phyloP scores from a whole-genome alignment of 2,329 filamentous ascomycete species.

The Shiraia sp. region DNA sequence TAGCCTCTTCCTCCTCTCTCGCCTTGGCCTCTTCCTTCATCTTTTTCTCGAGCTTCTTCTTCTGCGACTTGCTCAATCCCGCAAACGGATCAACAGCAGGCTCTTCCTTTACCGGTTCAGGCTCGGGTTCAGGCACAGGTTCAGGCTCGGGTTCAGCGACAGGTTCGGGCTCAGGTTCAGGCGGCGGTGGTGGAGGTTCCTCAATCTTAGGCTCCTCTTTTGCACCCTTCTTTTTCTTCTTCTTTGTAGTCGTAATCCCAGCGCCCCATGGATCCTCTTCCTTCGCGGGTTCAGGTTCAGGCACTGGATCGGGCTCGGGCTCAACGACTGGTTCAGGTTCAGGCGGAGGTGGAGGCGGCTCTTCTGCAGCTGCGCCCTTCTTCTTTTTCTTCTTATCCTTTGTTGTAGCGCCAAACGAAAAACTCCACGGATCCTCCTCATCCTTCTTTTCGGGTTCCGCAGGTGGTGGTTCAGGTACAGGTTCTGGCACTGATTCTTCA shows the following conservation, averaged over 20 bases:
- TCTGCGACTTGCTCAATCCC: slow-evolving; percentile 34
- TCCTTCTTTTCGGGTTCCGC: slow-evolving; percentile 31
- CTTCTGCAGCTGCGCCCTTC: slow-evolving; percentile 29
- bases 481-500: slow-evolving; percentile 29
- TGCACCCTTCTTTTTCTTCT: slow-evolving; percentile 39
- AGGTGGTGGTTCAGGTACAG: slow-evolving; percentile 18
- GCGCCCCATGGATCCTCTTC: slow-evolving; percentile 32
- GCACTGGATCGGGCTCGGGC: slow-evolving; percentile 23
- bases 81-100: slow-evolving; percentile 36
- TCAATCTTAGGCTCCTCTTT: slow-evolving; percentile 20
- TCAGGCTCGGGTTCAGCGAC: slow-evolving; percentile 33
- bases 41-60: slow-evolving; percentile 39
- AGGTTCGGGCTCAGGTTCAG: slow-evolving; percentile 34
- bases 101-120: slow-evolving; percentile 47
- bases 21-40: slow-evolving; percentile 40
- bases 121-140: slow-evolving; percentile 30
- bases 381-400: slow-evolving; percentile 45
- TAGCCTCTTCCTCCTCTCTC: slow-evolving; percentile 26
- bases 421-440: slow-evolving; percentile 30
- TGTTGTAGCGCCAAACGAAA: slow-evolving; percentile 28
- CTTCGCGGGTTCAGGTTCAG: slow-evolving; percentile 37
- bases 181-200: slow-evolving; percentile 36
- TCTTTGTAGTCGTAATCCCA: slow-evolving; percentile 26
- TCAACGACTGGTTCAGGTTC: slow-evolving; percentile 42
- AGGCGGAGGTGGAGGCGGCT: slow-evolving; percentile 26